Evolutionary conservation across 1,284 basidiomycete genomes (phyloP), one percentile per base, ranked within the genome.

Genomic region (Meira nashicola): DNA sequence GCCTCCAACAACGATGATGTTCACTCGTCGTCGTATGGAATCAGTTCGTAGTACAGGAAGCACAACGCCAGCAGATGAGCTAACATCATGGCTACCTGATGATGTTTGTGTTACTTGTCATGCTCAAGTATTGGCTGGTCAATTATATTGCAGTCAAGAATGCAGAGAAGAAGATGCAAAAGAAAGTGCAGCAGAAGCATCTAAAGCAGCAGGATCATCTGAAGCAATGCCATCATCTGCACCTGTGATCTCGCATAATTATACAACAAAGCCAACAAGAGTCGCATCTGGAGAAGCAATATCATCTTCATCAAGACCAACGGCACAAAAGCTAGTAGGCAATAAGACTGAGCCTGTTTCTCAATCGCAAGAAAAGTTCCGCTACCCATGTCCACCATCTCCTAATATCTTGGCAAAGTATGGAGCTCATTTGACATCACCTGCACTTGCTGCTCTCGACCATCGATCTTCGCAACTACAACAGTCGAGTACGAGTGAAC

Each of bases 31-130:
- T 39, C 50, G 50, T 41, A 15, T 23, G 50, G 50, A 53, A 5
- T 53, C 50, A 12, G 11, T 41, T 4, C 37, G 50, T 19, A 49
- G 28, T 25, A 38, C 28, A 11, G 69, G 67, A 44, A 65, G 61
- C 25, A 14, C 23, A 14, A 71, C 67, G 3, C 67, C 69, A 1
- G 58, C 65, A 41, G 66, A 71, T 54, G 69, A 71, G 60, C 65
- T 65, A 39, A 64, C 69, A 10, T 67, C 66, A n/a, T 71, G 69
- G 69, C 62, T 71, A 15, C 59, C 61, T 40, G 69, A 71, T 48
- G 69, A 71, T 48, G 64, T 70, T 25, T 71, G 69, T 62, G 64
- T 67, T 56, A 69, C 67, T 60, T 71, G 69, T 58, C 65, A 65
- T n/a, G 59, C 58, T 12, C 54, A 62, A 3, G 62, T 64, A 21